These are phyloP conservation scores for Aspergillus affinis DNA, from an alignment of 495 filamentous ascomycete species.

Conservation along the genomic window DNA sequence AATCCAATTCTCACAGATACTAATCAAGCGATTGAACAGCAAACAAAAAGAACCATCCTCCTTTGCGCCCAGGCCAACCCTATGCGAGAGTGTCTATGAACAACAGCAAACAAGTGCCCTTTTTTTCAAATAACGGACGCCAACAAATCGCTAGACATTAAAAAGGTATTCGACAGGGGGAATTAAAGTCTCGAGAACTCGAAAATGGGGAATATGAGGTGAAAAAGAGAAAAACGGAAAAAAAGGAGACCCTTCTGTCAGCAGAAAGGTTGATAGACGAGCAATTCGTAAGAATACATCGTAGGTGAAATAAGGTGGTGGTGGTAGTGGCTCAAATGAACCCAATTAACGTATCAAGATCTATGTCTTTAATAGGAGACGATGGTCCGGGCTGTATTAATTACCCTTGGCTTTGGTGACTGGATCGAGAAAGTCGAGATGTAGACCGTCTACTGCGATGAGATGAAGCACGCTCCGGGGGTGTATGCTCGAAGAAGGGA, in stretches of 20 bases:
- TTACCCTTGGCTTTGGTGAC: constrained; percentile 1
- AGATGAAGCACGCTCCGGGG: constrained; percentile 38
- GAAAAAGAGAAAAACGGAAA: background rate
- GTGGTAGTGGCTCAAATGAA: background rate
- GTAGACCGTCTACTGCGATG: constrained; percentile 38
- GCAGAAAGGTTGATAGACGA: background rate
- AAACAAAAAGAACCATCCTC: constrained; percentile 4
- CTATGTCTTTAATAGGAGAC: background rate
- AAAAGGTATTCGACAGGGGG: background rate
- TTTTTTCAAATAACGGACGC: constrained; percentile 1
- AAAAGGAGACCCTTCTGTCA: background rate
- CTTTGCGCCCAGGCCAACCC: constrained; percentile 5
- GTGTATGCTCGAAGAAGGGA: constrained; percentile 50
- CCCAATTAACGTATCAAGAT: background rate
- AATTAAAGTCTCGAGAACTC: background rate
- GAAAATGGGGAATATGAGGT: background rate
- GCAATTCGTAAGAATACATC: constrained; percentile 1
- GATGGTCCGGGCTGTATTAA: background rate
- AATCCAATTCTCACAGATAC: background rate
- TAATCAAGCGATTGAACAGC: background rate
- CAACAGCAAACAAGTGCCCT: constrained; percentile 3
- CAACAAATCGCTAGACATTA: constrained; percentile 3
- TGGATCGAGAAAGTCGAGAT: constrained; percentile 22
- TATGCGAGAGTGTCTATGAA: constrained; percentile 3
- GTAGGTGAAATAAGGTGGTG: background rate